Evolutionary conservation across 371 early-diverging fungal genomes (phyloP).

Genomic region (Blastocladiella emersonii): DNA sequence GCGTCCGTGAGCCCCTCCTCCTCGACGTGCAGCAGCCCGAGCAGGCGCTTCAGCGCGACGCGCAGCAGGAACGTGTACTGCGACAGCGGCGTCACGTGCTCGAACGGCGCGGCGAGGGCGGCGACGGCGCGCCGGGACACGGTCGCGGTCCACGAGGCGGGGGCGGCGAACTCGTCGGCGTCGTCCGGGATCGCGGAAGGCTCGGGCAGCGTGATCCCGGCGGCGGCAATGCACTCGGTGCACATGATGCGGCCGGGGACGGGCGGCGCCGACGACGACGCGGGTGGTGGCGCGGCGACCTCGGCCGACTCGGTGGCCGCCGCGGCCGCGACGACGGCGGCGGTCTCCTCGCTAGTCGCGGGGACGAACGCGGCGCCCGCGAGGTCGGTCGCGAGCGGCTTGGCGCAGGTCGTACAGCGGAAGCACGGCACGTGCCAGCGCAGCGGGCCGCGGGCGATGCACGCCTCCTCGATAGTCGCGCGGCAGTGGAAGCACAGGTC

Average conservation of each 20-base stretch:
- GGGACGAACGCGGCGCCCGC: slow-evolving; percentile 32
- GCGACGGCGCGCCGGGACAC: too few relatives aligned
- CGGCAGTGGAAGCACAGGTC: slow-evolving; percentile 69
- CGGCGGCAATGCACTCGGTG: slow-evolving; percentile 17
- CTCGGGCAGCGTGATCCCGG: too few relatives aligned
- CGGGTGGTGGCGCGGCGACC: background rate
- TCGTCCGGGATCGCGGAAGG: background rate
- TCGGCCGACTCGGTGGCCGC: background rate
- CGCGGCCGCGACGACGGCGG: too few relatives aligned
- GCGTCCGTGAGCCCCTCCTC: slow-evolving; percentile 21
- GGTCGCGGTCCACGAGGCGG: background rate
- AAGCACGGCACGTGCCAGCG: slow-evolving; percentile 78
- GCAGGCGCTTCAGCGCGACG: slow-evolving; percentile 71
- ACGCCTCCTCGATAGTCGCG: slow-evolving; percentile 71
- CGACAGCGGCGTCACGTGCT: slow-evolving; percentile 66
- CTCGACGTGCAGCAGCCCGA: slow-evolving; percentile 52
- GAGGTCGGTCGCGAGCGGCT: slow-evolving; percentile 29
- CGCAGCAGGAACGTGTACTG: slow-evolving; percentile 79
- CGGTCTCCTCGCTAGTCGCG: too few relatives aligned
- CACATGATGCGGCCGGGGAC: slow-evolving; percentile 29
- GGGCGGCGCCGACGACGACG: background rate
- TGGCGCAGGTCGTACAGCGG: slow-evolving; percentile 48
- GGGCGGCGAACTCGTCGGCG: background rate
- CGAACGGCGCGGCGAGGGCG: slow-evolving; percentile 27
- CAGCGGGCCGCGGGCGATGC: slow-evolving; percentile 44